phyloP scores from a whole-genome alignment of 1,284 basidiomycete species.

The Ganoderma sinense region DNA sequence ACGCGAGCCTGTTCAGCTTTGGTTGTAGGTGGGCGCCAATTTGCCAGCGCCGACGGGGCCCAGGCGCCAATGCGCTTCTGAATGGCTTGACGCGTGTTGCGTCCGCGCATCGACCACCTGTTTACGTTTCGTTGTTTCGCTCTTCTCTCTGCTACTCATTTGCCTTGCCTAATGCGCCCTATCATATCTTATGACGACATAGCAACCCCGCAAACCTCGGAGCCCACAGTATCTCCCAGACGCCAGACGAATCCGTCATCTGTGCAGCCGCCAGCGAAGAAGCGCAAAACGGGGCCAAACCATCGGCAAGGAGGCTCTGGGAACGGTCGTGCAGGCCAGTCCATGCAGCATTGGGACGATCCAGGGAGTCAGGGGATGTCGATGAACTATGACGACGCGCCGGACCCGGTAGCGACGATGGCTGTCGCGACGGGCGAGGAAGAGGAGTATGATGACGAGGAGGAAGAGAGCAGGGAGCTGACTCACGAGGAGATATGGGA shows the following conservation, averaged over 20 bases:
- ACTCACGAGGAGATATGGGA: slow-evolving; percentile 83
- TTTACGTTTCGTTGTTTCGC: neutral
- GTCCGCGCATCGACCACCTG: neutral
- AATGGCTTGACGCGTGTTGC: neutral
- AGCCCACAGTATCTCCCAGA: neutral
- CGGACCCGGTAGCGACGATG: slow-evolving; percentile 21
- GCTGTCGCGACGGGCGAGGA: slow-evolving; percentile 15
- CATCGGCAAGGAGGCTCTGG: slow-evolving; percentile 19
- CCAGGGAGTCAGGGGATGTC: slow-evolving; percentile 41
- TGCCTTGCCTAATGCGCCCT: slow-evolving; percentile 32
- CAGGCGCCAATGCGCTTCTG: neutral
- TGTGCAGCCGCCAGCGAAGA: slow-evolving; percentile 37
- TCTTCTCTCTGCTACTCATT: neutral
- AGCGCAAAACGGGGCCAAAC: slow-evolving; percentile 37
- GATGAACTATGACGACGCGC: slow-evolving; percentile 44
- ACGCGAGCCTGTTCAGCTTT: too few relatives aligned
- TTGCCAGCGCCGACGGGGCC: too few relatives aligned
- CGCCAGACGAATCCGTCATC: slow-evolving; percentile 6
- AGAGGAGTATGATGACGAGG: slow-evolving; percentile 37
- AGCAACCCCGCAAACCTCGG: slow-evolving; percentile 24
- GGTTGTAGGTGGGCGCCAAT: too few relatives aligned
- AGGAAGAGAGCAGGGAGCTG: slow-evolving; percentile 65
- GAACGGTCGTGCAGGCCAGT: slow-evolving; percentile 25
- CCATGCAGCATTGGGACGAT: slow-evolving; percentile 54
- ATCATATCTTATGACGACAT: slow-evolving; percentile 44